phyloP scores from a whole-genome alignment of 2,329 filamentous ascomycete species.

The Cladosporium austrohemisphaericum region DNA sequence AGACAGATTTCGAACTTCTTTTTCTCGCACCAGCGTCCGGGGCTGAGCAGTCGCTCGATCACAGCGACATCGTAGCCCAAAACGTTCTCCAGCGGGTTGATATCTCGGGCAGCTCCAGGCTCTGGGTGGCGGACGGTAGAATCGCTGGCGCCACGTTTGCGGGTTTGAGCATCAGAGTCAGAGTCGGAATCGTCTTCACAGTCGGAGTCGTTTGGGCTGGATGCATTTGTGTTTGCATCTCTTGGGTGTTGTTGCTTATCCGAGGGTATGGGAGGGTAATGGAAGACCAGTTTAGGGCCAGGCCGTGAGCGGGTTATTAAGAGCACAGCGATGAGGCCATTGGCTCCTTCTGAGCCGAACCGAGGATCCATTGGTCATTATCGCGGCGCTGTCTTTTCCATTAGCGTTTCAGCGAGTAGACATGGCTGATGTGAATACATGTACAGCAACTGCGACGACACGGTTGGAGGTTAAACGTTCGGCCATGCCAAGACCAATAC shows the following conservation, averaged over 20 bases:
- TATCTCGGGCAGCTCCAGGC: not conserved
- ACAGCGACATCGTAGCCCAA: conserved; percentile 50
- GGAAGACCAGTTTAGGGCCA: conserved; percentile 78
- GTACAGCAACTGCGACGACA: too few species aligned
- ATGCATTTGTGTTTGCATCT: not conserved
- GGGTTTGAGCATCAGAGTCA: not conserved
- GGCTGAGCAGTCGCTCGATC: conserved; percentile 75
- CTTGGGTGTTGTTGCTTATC: not conserved
- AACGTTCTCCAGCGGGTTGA: conserved; percentile 15
- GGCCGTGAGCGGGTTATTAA: conserved; percentile 72
- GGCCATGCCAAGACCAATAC: not conserved
- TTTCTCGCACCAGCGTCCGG: conserved; percentile 59
- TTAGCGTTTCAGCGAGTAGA: too few species aligned
- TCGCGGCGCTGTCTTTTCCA: not conserved
- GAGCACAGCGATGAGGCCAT: conserved; percentile 61
- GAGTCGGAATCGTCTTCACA: conserved; percentile 9
- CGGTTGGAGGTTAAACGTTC: too few species aligned
- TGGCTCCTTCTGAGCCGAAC: conserved; percentile 1
- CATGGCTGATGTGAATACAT: too few species aligned
- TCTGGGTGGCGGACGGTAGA: conserved; percentile 5
- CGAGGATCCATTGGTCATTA: conserved; percentile 10
- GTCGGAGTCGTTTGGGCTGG: not conserved
- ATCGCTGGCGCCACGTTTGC: conserved; percentile 2
- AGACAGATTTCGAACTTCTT: conserved; percentile 84
- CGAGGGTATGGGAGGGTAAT: conserved; percentile 54